Percentiles rank a stretch among this genome's conserved stretches.
Conservation (phyloP, 495 filamentous ascomycete species). For the Hypoxylon intermedium region DNA sequence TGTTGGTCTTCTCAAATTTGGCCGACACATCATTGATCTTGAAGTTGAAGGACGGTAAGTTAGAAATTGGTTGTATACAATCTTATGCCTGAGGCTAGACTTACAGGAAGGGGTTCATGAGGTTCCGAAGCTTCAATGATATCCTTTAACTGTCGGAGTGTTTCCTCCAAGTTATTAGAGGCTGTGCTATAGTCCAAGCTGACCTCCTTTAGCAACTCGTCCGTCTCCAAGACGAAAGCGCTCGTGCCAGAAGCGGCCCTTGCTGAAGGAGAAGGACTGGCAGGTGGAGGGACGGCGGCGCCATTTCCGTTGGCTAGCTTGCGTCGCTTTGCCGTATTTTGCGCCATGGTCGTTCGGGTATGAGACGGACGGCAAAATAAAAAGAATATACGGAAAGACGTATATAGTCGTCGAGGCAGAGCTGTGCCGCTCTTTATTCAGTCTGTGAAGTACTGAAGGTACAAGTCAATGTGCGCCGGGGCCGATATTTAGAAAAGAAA, state of each 20-base stretch:
- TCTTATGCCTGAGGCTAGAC: conserved; percentile 1
- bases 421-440: background rate
- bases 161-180: conserved; percentile 68
- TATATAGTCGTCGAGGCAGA: background rate
- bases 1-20: conserved; percentile 67
- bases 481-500: conserved; percentile 4
- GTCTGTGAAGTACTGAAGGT: background rate
- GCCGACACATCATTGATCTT: conserved; percentile 72
- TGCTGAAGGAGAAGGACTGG: conserved; percentile 31
- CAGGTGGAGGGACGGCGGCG: conserved; percentile 29
- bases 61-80: conserved; percentile 5
- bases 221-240: conserved; percentile 85
- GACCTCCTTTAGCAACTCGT: conserved; percentile 77
- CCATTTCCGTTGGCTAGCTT: conserved; percentile 52
- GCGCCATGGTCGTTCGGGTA: conserved; percentile 46
- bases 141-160: conserved; percentile 73
- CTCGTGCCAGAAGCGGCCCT: conserved; percentile 55
- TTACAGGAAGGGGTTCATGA: conserved; percentile 63
- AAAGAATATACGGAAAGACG: background rate
- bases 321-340: conserved; percentile 54
- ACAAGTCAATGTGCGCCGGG: background rate
- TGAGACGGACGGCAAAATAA: background rate
- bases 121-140: conserved; percentile 73
- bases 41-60: conserved; percentile 12
- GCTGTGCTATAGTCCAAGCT: conserved; percentile 71